Evolutionary conservation across 2,329 filamentous ascomycete genomes (phyloP), one percentile per base, ranked within the genome.

Genomic region (Ambrosiella beaveri): DNA sequence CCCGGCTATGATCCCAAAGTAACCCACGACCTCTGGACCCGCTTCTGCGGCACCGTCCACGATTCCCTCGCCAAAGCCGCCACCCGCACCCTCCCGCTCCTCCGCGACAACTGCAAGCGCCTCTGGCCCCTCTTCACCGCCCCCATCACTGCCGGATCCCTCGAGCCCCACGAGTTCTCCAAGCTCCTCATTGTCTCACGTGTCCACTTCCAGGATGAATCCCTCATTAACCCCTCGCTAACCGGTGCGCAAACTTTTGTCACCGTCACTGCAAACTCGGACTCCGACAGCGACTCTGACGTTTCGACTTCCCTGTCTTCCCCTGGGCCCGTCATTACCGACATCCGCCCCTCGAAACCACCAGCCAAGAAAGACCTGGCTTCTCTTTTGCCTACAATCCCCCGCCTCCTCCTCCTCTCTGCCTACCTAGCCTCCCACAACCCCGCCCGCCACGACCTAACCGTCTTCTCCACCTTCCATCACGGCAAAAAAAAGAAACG

Each of bases 41-140:
- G 88, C 50, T 97, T 95, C 72, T 81, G 84, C 62, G 81, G 81
- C 54, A 87, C 88, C 3, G 82, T 95, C 12, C 93, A 94, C 75
- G 93, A 98, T 67, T 82, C 90, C 0, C 75, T 97, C 11, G 81
- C 85, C 54, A 87, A 85, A 62, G 82, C 88, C 52, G 88, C 88
- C 2, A 85, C 85, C 0, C 82, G 89, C 54, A 89, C 91, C 41
- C 75, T 97, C 12, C 76, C 85, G 1, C 79, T 80, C 9, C 89
- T 95, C 63, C 76, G 74, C 2, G 77, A 79, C 40, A 80, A 85
- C 54, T 89, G 86, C 65, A 70, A 79, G 54, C 79, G 82, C 49
- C 77, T 97, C 17, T 98, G 93, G 93, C 82, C 84, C 9, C 79
- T 82, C 3, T 97, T 98, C 69, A 83, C 87, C 0, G 78, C 80